Conservation (phyloP, 2,329 filamentous ascomycete genomes). For the Cadophora gregata region DNA sequence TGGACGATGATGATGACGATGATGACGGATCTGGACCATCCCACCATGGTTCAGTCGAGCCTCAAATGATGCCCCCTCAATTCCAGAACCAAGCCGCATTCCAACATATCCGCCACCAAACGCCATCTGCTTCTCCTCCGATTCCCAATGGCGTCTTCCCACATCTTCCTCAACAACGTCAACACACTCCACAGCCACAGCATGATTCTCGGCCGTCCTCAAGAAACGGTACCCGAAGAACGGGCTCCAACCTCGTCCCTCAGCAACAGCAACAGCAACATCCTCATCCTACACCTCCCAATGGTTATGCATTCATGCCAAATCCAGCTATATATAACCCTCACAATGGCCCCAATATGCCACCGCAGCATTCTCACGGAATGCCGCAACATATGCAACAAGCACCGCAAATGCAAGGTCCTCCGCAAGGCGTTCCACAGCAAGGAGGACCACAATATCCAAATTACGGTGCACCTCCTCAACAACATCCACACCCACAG, state of each 20-base stretch:
- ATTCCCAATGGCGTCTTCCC: constrained; percentile 62
- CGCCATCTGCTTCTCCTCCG: constrained; percentile 86
- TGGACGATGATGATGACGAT: constrained; percentile 82
- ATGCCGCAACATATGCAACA: constrained; percentile 42
- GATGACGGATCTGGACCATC: constrained; percentile 72
- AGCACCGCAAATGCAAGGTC: constrained; percentile 43
- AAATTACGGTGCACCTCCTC: constrained; percentile 47
- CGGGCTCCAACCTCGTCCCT: constrained; percentile 74
- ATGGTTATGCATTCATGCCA: constrained; percentile 83
- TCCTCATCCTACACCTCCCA: constrained; percentile 67
- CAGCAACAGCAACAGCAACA: constrained; percentile 70
- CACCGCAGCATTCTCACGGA: constrained; percentile 43
- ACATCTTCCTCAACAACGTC: constrained; percentile 58
- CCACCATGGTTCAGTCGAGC: constrained; percentile 48
- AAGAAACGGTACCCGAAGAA: constrained; percentile 77
- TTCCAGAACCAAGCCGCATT: constrained; percentile 73
- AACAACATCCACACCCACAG: constrained; percentile 47
- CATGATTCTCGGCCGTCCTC: constrained; percentile 79
- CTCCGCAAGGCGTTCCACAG: constrained; percentile 47
- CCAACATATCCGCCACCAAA: constrained; percentile 80
- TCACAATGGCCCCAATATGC: constrained; percentile 48
- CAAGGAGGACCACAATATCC: constrained; percentile 50
- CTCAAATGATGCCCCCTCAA: constrained; percentile 72
- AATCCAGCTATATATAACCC: constrained; percentile 86
- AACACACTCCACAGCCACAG: constrained; percentile 82